Evolutionary conservation across 305 asterid species (phyloP), one percentile per base, ranked within the genome.

Genomic region (Fraxinus velutina): DNA sequence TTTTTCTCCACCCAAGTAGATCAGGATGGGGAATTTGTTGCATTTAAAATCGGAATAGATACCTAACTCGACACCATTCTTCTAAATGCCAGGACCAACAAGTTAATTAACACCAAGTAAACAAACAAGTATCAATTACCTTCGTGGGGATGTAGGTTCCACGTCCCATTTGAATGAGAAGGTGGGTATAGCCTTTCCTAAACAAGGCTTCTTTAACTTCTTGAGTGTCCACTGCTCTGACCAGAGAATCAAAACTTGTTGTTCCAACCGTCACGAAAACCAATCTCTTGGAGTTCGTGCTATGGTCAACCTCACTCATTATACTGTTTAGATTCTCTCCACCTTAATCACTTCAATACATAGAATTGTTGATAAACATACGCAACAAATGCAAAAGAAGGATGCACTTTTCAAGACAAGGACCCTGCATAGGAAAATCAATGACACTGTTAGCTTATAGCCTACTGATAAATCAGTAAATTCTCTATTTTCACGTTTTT

Each of bases 211-310:
- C 89, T 83, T 79, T 90, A 73, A 92, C 97, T 83, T 93, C 92
- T 22, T 2, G 76, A 27, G 91, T 88, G 75, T 93, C 97, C 6
- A 90, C 94, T 12, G 97, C 92, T 90, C 87, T 88, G 87, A 93
- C 97, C 84, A 95, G 88, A 8, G 96, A 85, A 89, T 95, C 99
- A 81, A 95, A 95, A 88, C 89, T 52, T 75, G 99, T 95, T 5
- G 98, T 95, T 68, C 99, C 99, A 47, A 93, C 99, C 0, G 97
- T 95, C 87, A 92, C 94, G 78, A 95, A 93, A 33, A 91, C 98
- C 19, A 87, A 82, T 84, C 90, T 89, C 84, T 85, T 88, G 2
- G 89, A 68, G 74, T 78, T 76, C 79, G 74, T 62, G 83, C 57
- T 79, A 81, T 73, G 90, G 39, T 82, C 88, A 79, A 70, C 83